Conservation (phyloP, 2,329 filamentous ascomycete genomes). For the Cladophialophora exuberans region DNA sequence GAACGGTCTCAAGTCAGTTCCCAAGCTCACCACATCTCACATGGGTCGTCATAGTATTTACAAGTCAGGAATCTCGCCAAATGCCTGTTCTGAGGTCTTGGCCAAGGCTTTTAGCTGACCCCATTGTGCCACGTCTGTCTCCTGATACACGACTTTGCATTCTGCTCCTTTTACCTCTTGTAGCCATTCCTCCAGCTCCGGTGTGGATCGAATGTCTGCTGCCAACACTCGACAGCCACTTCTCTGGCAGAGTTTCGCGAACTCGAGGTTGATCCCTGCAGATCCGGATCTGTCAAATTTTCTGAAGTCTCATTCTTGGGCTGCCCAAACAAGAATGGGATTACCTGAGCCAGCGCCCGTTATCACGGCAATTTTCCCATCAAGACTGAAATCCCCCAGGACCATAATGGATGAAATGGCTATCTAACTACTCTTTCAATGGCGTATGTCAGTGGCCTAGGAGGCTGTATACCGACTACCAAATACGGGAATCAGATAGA, state of each 20-base stretch:
- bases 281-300: background rate
- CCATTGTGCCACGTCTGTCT: background rate
- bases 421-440: background rate
- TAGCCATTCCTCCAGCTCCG: background rate
- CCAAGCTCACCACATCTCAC: background rate
- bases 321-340: constrained; percentile 12
- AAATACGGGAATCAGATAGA: background rate
- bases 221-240: background rate
- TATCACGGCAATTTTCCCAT: constrained; percentile 36
- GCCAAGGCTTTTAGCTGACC: constrained; percentile 34
- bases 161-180: background rate
- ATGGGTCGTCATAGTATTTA: constrained; percentile 27
- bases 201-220: background rate
- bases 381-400: constrained; percentile 5
- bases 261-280: constrained; percentile 38
- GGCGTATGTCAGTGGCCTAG: background rate
- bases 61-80: constrained; percentile 42
- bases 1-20: background rate
- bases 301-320: background rate
- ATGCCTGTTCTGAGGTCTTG: constrained; percentile 32
- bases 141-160: background rate
- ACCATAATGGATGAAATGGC: background rate
- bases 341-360: constrained; percentile 39
- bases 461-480: background rate
- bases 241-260: constrained; percentile 32